phyloP scores from a whole-genome alignment of 495 filamentous ascomycete species.

The Aspergillus heteromorphus region DNA sequence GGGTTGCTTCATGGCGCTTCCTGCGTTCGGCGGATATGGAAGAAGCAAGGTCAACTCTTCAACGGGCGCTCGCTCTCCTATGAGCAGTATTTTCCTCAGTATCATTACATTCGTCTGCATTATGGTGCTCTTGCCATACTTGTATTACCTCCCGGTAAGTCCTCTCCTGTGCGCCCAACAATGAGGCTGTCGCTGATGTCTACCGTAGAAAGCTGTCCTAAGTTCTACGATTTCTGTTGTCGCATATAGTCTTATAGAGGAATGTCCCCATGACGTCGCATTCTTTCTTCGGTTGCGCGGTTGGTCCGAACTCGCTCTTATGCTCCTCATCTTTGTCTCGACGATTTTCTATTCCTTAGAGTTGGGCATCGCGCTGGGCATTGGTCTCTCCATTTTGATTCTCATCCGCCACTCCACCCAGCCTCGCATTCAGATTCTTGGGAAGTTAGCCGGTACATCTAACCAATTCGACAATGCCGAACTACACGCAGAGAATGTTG shows the following conservation, averaged over 20 bases:
- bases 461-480: constrained; percentile 87
- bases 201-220: constrained; percentile 79
- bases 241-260: constrained; percentile 89
- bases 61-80: constrained; percentile 87
- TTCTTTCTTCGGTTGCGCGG: constrained; percentile 88
- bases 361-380: constrained; percentile 81
- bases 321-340: constrained; percentile 80
- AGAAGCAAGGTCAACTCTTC: constrained; percentile 90
- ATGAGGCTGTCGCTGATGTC: neutral
- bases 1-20: constrained; percentile 85
- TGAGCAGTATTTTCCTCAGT: constrained; percentile 81
- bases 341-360: constrained; percentile 92
- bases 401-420: constrained; percentile 86
- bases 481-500: constrained; percentile 64
- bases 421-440: constrained; percentile 94
- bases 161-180: neutral
- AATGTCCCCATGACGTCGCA: constrained; percentile 81
- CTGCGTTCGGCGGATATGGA: constrained; percentile 94
- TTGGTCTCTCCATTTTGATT: constrained; percentile 80
- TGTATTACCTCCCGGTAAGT: constrained; percentile 89
- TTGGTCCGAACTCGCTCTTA: constrained; percentile 77
- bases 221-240: constrained; percentile 94
- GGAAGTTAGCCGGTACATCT: constrained; percentile 72
- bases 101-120: constrained; percentile 76
- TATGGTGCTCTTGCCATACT: constrained; percentile 76